Conservation (phyloP, 768 basidiomycete species). For the Rhodotorula toruloides region DNA sequence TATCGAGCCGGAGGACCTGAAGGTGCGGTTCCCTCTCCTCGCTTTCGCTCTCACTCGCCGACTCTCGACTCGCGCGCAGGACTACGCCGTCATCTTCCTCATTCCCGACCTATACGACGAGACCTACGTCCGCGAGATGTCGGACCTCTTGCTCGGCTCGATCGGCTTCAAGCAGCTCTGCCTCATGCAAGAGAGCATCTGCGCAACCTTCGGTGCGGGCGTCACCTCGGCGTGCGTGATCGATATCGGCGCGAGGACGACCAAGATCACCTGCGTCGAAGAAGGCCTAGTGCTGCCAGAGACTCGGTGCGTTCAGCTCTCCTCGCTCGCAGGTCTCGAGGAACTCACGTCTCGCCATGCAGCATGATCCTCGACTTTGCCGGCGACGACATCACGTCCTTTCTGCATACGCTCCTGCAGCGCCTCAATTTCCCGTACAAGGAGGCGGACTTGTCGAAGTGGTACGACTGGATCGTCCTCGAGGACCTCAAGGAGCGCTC, state of each 20-base stretch:
- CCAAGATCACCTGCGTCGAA: constrained; percentile 86
- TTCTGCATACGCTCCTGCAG: constrained; percentile 54
- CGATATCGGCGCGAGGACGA: constrained; percentile 79
- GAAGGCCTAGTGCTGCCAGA: constrained; percentile 84
- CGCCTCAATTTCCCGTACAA: constrained; percentile 83
- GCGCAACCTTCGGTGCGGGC: constrained; percentile 91
- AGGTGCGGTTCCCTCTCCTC: constrained; percentile 51
- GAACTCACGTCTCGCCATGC: too few species aligned
- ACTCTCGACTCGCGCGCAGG: constrained; percentile 51
- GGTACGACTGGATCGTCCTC: constrained; percentile 85
- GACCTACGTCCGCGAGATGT: constrained; percentile 70
- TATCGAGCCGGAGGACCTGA: constrained; percentile 56
- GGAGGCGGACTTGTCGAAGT: constrained; percentile 66
- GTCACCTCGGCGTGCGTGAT: constrained; percentile 93
- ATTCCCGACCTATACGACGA: constrained; percentile 89
- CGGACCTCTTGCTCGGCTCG: constrained; percentile 63
- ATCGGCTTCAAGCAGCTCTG: constrained; percentile 93
- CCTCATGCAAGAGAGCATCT: constrained; percentile 83
- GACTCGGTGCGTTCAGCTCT: constrained; percentile 59
- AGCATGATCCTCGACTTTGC: constrained; percentile 79
- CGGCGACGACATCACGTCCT: constrained; percentile 90
- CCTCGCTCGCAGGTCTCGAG: not conserved
- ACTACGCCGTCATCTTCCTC: constrained; percentile 77
- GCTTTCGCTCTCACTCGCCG: not conserved
- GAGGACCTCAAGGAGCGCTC: constrained; percentile 81